Conservation (phyloP, 192 early-diverging fungal genomes). For the Diversispora epigaea region DNA sequence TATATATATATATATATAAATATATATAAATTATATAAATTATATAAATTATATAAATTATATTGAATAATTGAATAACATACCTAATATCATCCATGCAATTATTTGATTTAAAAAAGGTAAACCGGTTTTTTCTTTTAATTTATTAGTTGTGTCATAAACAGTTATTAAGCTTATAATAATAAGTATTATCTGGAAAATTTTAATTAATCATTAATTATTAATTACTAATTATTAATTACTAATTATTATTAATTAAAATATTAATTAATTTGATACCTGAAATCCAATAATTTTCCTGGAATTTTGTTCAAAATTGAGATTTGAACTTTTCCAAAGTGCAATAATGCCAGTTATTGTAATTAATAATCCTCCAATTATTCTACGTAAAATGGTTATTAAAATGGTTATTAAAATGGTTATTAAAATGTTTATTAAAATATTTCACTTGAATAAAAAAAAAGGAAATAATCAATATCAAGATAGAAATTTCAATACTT, state of each 20-base stretch:
- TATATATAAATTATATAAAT: neutral
- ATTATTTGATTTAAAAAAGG: constrained; percentile 65
- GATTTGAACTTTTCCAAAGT: neutral
- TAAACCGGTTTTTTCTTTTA: constrained; percentile 60
- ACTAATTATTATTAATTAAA: too few species aligned
- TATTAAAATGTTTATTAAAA: neutral
- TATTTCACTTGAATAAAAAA: neutral
- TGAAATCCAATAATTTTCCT: neutral
- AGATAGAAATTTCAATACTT: constrained; percentile 27
- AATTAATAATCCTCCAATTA: constrained; percentile 47
- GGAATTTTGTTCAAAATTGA: neutral
- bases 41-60: neutral
- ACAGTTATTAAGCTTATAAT: constrained; percentile 59
- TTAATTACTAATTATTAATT: neutral
- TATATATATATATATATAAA: too few species aligned
- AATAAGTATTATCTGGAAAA: constrained; percentile 48
- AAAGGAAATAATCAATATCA: neutral
- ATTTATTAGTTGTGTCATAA: constrained; percentile 58
- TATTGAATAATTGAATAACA: constrained; percentile 24
- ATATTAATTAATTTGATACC: neutral
- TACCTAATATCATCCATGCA: constrained; percentile 69
- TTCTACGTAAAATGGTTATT: constrained; percentile 30
- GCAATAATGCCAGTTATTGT: constrained; percentile 31
- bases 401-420: neutral
- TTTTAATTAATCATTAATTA: neutral